These are phyloP conservation scores for Aspergillus mulundensis DNA, from an alignment of 495 filamentous ascomycete species.

Conservation along the genomic window DNA sequence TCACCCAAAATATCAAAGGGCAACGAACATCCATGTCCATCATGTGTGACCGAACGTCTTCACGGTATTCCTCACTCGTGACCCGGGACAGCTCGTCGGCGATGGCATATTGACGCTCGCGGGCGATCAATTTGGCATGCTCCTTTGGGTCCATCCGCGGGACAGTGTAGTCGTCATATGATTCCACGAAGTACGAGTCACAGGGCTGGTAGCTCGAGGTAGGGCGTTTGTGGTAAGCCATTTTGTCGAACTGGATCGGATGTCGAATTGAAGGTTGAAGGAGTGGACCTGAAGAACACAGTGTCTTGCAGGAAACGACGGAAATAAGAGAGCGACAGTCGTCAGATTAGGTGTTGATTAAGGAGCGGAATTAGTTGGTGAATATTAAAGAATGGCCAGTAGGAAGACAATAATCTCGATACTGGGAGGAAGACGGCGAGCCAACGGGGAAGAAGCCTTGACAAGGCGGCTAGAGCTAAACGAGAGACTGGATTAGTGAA, in stretches of 20 bases:
- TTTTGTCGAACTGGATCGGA: constrained; percentile 44
- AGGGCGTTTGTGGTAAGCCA: constrained; percentile 63
- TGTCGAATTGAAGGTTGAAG: constrained; percentile 24
- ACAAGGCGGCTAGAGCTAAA: constrained; percentile 37
- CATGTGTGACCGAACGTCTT: constrained; percentile 91
- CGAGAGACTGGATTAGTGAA: constrained; percentile 41
- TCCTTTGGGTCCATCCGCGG: constrained; percentile 51
- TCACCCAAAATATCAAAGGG: not conserved
- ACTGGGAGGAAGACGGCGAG: constrained; percentile 37
- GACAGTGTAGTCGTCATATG: constrained; percentile 56
- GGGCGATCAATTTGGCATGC: constrained; percentile 66
- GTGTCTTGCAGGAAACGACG: constrained; percentile 42
- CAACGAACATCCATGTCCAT: constrained; percentile 85
- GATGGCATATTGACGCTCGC: constrained; percentile 75
- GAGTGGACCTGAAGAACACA: constrained; percentile 34
- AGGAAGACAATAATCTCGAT: constrained; percentile 36
- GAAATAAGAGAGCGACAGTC: constrained; percentile 54
- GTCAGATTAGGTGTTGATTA: constrained; percentile 46
- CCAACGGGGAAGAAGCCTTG: constrained; percentile 37
- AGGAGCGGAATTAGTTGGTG: constrained; percentile 57
- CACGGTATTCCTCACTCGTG: constrained; percentile 82
- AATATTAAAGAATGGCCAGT: constrained; percentile 42
- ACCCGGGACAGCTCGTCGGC: constrained; percentile 80
- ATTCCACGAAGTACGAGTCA: constrained; percentile 86
- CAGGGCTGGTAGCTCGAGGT: constrained; percentile 55